Base-by-base conservation (phyloP, 208 protist genomes). In the Leishmania martiniquensis region DNA sequence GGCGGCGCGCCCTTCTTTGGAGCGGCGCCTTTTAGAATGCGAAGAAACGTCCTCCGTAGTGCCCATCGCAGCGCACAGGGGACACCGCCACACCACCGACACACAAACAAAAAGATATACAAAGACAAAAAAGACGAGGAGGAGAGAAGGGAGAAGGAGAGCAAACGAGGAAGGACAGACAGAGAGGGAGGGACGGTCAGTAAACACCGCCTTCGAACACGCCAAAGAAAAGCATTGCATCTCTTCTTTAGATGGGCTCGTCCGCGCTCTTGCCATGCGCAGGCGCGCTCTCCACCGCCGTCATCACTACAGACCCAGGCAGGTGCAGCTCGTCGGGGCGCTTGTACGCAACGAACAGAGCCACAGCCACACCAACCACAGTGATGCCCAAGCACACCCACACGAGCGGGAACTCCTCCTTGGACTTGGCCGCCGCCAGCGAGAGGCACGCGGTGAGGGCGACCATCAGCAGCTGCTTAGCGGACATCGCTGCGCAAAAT, bases 351-450 rank as follows among this genome's bases (percentile, higher is more conserved):
- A 88, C 80, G 69, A 81, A 86, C 52, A 91, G 76, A 0, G 78
- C 87, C 44, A 85, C 72, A 60, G 80, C 81, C 76, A 87, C 76
- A 59, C 89, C 86, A 13, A 78, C 85, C 4, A 91, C 79, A 37
- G 86, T 90, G 79, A 93, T 87, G 75, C 86, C 86, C 42, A 93
- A 82, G 80, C 89, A 93, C 72, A 90, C 77, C 84, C 85, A 93
- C 59, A 93, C 80, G 4, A 91, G 82, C 52, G 89, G 86, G 70
- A 91, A 91, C 74, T 90, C 80, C 54, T 89, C 84, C 63, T 87
- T 86, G 51, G 66, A 67, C 45, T 47, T 68, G 45, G 77, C 82
- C 20, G 87, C 76, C 75, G 62, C 80, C 34, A 81, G 25, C 20
- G 71, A 76, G 32, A 80, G 32, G 72, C 78, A 83, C 54, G 76